A percentile compares a stretch with the other conserved stretches of the same genome.
Conservation (phyloP, 2,329 filamentous ascomycete species). For the Colletotrichum godetiae region DNA sequence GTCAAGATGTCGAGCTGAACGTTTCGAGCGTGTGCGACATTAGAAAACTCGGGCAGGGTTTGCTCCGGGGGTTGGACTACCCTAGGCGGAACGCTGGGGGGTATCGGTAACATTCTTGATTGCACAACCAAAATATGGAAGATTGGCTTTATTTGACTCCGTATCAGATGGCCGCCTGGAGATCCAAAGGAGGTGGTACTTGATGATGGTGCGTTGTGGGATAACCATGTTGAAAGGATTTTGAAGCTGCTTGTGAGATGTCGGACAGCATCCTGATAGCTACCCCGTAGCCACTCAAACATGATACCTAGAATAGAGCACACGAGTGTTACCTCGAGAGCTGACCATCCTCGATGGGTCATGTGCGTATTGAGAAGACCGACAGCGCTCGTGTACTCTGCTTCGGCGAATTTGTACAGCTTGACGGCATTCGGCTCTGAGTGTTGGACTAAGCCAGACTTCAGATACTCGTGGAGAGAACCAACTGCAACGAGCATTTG, state of each 20-base stretch:
- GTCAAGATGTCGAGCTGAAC: background rate
- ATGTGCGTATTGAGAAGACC: background rate
- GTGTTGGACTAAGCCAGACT: background rate
- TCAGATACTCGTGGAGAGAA: background rate
- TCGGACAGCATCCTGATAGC: background rate
- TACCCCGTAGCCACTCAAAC: background rate
- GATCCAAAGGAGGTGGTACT: background rate
- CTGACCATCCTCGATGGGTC: background rate
- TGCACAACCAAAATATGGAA: background rate
- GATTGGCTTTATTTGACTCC: background rate
- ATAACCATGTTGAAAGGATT: background rate
- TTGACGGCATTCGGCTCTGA: background rate
- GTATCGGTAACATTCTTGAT: background rate
- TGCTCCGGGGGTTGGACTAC: background rate
- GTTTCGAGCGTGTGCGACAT: background rate
- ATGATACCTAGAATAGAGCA: background rate
- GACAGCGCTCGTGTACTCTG: background rate
- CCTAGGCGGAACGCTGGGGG: background rate
- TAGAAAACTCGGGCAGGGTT: background rate
- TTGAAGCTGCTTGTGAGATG: background rate
- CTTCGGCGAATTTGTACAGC: background rate
- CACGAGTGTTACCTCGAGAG: background rate
- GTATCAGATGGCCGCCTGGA: background rate
- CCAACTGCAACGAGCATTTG: background rate
- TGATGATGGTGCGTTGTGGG: background rate